Conservation (phyloP, 225 moss, liverwort and hornwort genomes). For the Physcomitrium patens region DNA sequence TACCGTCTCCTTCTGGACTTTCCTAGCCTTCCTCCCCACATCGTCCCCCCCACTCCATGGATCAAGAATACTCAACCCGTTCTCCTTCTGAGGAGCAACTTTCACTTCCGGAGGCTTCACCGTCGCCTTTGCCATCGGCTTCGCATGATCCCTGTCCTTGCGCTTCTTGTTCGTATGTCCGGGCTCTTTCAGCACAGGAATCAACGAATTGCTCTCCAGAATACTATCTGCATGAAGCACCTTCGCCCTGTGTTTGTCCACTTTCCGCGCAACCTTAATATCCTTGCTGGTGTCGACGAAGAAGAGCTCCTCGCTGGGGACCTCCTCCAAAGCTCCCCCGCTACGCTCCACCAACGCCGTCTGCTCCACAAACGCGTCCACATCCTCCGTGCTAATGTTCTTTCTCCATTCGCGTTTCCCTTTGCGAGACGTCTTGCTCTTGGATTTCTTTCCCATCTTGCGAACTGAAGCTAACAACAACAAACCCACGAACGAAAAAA, state of each 20-base stretch:
- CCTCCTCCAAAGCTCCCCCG: slow-evolving; percentile 66
- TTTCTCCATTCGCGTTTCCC: slow-evolving; percentile 94
- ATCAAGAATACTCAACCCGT: slow-evolving; percentile 41
- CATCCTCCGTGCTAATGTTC: slow-evolving; percentile 80
- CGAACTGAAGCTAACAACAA: too few relatives aligned
- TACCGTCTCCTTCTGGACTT: slow-evolving; percentile 34
- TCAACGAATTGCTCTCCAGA: slow-evolving; percentile 73
- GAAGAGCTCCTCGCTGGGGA: slow-evolving; percentile 78
- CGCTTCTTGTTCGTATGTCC: slow-evolving; percentile 68
- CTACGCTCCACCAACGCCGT: slow-evolving; percentile 72
- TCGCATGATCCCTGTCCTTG: slow-evolving; percentile 80
- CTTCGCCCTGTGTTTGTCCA: slow-evolving; percentile 65
- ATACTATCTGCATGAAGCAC: slow-evolving; percentile 81
- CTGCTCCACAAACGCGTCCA: slow-evolving; percentile 70
- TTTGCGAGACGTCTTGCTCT: slow-evolving; percentile 83
- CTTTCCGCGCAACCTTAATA: slow-evolving; percentile 55
- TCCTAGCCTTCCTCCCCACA: slow-evolving; percentile 30
- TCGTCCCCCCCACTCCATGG: slow-evolving; percentile 32
- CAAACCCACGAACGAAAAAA: too few relatives aligned
- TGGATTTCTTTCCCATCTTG: slow-evolving; percentile 70
- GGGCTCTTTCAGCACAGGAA: slow-evolving; percentile 67
- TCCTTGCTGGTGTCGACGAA: slow-evolving; percentile 86
- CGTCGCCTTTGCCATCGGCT: slow-evolving; percentile 47
- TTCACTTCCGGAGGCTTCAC: background rate
- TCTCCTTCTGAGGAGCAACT: slow-evolving; percentile 1